Conservation (phyloP, 2,329 filamentous ascomycete species). For the Aspergillus novofumigatus region DNA sequence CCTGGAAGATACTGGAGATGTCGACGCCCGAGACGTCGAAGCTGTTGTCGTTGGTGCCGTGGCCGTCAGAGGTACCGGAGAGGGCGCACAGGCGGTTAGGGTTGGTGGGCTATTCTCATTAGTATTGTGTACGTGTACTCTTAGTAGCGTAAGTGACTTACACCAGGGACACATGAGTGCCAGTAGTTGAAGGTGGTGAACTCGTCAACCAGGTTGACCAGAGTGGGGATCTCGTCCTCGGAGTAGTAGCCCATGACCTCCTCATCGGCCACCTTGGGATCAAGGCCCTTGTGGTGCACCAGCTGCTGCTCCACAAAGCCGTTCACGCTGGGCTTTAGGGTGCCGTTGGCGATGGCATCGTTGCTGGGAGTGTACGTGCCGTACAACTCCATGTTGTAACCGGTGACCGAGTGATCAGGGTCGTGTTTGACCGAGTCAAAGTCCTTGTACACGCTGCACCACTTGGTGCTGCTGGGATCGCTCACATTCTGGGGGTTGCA, state of each 20-base stretch:
- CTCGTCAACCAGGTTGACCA: constrained; percentile 35
- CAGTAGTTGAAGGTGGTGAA: constrained; percentile 42
- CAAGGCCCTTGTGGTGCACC: constrained; percentile 25
- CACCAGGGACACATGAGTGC: constrained; percentile 38
- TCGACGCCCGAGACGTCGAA: constrained; percentile 13
- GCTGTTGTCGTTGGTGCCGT: constrained; percentile 23
- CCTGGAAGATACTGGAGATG: constrained; percentile 37
- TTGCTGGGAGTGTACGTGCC: constrained; percentile 36
- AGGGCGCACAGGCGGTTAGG: constrained; percentile 34
- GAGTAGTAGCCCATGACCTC: constrained; percentile 43
- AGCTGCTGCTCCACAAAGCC: constrained; percentile 40
- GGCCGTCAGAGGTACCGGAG: constrained; percentile 25
- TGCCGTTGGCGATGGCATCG: constrained; percentile 26
- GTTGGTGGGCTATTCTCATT: constrained; percentile 33
- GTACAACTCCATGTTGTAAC: constrained; percentile 42
- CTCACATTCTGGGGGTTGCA: constrained; percentile 38
- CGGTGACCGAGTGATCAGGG: constrained; percentile 36
- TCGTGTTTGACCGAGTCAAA: constrained; percentile 39
- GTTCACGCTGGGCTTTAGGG: constrained; percentile 23
- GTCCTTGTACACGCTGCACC: constrained; percentile 32
- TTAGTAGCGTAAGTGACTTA: constrained; percentile 17
- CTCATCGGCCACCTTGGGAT: constrained; percentile 22
- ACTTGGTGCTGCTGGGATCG: constrained; percentile 14
- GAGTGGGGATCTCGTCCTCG: constrained; percentile 37
- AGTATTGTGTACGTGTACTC: constrained; percentile 2